These are phyloP conservation scores for Nakaseomyces nivariensis DNA, from an alignment of 1,139 yeast genomes.

Conservation along the genomic window DNA sequence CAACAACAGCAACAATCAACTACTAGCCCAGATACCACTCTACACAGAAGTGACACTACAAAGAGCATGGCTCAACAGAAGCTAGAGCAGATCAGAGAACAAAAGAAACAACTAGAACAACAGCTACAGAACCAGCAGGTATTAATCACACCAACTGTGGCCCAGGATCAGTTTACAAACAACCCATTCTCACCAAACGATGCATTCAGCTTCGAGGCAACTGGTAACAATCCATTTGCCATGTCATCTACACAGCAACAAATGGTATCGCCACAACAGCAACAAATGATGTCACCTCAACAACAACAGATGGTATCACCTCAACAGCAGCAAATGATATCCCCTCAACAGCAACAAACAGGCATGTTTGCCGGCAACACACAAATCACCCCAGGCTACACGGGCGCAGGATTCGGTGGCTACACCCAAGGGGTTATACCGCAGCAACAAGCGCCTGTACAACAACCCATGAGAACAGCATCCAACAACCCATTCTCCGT, in stretches of 20 bases:
- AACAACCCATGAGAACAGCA: conserved; percentile 12
- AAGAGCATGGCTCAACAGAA: conserved; percentile 16
- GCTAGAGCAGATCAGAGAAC: conserved; percentile 23
- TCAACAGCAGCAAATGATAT: conserved; percentile 16
- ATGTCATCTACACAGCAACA: neutral
- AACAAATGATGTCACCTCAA: conserved; percentile 7
- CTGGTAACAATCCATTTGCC: conserved; percentile 12
- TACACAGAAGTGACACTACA: neutral
- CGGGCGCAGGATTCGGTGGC: conserved; percentile 35
- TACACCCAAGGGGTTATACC: conserved; percentile 19
- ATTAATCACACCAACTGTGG: conserved; percentile 21
- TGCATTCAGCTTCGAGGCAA: conserved; percentile 17
- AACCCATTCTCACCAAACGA: conserved; percentile 23
- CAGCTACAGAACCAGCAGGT: conserved; percentile 24
- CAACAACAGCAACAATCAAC: conserved; percentile 2
- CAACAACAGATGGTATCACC: conserved; percentile 12
- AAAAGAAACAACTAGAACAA: conserved; percentile 21
- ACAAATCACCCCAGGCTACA: conserved; percentile 31
- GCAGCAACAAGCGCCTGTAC: conserved; percentile 1
- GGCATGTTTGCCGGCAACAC: conserved; percentile 7
- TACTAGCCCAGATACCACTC: too few species aligned
- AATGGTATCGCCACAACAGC: conserved; percentile 7
- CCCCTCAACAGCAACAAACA: conserved; percentile 17
- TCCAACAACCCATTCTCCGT: conserved; percentile 25
- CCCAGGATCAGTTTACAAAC: conserved; percentile 17